Base-by-base conservation (phyloP, 2,329 filamentous ascomycete genomes). In the Botrytis pseudocinerea region DNA sequence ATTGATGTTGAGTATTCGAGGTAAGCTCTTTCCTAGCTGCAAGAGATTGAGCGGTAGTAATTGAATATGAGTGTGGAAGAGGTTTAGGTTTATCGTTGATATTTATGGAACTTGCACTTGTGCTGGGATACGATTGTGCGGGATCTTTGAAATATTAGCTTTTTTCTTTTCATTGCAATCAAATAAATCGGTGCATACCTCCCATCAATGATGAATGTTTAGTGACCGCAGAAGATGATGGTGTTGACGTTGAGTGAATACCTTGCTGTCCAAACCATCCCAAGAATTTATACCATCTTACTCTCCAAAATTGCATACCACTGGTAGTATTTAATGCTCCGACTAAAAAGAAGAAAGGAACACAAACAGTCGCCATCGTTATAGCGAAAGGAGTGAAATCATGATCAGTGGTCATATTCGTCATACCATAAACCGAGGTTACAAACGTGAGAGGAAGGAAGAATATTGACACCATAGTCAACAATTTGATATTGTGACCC, bases 391-490 rank as follows among this genome's bases (percentile, higher is more conserved):
- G 80, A 82, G 83, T 85, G 78, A 87, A 84, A 2, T 80, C 76
- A 12, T 82, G 80, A 2, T 82, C 77, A 60, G 84, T 82, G 18
- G 79, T 79, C 75, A 87, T 84, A 40, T 84, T 82, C 2, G 85
- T 86, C 77, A 87, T 87, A 42, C 88, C 87, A 74, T 87, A 89
- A 69, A 90, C 85, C 48, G 85, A 87, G 76, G 88, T 90, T 10
- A 89, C 88, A 78, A 90, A 90, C 0, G 87, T 90, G 35, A 90
- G 80, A 2, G 88, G 89, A 32, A 90, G 82, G 78, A 90, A 90
- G 75, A 90, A 85, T 78, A 90, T 86, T 64, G 76, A 75, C 32
- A 78, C 76, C 74, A 89, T 84, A 7, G 89, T 90, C 64, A 91
- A 78, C 46, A 87, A 82, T 75, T 88, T 88, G 77, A 90, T 89